phyloP scores from a whole-genome alignment of 306 rosid species.

The Styphnolobium japonicum region DNA sequence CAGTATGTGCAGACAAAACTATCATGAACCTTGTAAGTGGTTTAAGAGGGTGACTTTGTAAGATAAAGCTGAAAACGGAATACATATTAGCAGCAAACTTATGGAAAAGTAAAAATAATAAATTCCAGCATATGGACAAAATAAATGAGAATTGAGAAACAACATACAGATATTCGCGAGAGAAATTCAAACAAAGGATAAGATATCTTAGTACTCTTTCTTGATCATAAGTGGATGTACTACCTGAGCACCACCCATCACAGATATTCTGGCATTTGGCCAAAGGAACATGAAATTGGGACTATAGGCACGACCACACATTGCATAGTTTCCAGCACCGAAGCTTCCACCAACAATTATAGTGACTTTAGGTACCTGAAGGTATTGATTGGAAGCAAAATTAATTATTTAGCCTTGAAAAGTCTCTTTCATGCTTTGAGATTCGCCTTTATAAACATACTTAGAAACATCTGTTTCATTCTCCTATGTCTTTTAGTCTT shows the following conservation, averaged over 20 bases:
- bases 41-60: neutral
- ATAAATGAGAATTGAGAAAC: neutral
- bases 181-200: neutral
- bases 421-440: constrained; percentile 1
- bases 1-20: neutral
- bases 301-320: constrained; percentile 99
- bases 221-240: constrained; percentile 15
- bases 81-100: neutral
- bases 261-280: constrained; percentile 95
- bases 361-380: constrained; percentile 91
- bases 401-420: neutral
- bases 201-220: neutral
- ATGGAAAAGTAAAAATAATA: neutral
- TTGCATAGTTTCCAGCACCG: constrained; percentile 98
- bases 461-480: neutral
- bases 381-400: constrained; percentile 19
- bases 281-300: constrained; percentile 93
- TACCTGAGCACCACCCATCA: constrained; percentile 99
- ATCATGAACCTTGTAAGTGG: neutral
- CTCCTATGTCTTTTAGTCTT: neutral
- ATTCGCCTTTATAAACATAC: neutral
- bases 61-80: neutral
- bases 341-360: constrained; percentile 94
- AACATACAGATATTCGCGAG: neutral
- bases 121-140: neutral